These are phyloP conservation scores for Lactifluus echinatus DNA, from an alignment of 768 basidiomycete genomes.

Conservation along the genomic window DNA sequence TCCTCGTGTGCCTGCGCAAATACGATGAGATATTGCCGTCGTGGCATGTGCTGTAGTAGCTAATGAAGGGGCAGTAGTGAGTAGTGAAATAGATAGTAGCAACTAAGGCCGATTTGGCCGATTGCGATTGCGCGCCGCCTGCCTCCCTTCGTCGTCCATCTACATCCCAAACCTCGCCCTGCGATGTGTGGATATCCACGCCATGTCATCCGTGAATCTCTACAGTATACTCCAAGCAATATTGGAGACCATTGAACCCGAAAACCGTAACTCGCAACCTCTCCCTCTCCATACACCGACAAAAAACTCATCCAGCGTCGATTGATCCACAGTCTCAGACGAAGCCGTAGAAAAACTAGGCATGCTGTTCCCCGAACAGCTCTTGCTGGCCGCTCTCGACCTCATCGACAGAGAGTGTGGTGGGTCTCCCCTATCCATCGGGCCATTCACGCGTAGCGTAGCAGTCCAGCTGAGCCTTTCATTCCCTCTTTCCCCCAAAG, in stretches of 20 bases:
- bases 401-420: conserved; percentile 66
- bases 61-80: no score
- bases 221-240: conserved; percentile 15
- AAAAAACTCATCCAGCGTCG: background rate
- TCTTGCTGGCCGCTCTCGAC: conserved; percentile 64
- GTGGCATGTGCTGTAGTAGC: no score
- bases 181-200: background rate
- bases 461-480: background rate
- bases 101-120: no score
- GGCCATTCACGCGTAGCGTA: no score
- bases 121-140: no score
- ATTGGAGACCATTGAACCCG: conserved; percentile 26
- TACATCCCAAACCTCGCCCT: background rate
- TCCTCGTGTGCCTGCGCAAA: conserved; percentile 78
- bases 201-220: conserved; percentile 1
- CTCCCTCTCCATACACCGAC: background rate
- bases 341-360: conserved; percentile 48
- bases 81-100: no score
- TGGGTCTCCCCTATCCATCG: conserved; percentile 26
- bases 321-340: conserved; percentile 34
- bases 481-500: conserved; percentile 29
- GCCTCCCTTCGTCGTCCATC: background rate
- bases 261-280: conserved; percentile 25
- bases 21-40: conserved; percentile 46
- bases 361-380: conserved; percentile 50